phyloP scores from a whole-genome alignment of 352 stramenopile genomes.

The Phytophthora colocasiae region DNA sequence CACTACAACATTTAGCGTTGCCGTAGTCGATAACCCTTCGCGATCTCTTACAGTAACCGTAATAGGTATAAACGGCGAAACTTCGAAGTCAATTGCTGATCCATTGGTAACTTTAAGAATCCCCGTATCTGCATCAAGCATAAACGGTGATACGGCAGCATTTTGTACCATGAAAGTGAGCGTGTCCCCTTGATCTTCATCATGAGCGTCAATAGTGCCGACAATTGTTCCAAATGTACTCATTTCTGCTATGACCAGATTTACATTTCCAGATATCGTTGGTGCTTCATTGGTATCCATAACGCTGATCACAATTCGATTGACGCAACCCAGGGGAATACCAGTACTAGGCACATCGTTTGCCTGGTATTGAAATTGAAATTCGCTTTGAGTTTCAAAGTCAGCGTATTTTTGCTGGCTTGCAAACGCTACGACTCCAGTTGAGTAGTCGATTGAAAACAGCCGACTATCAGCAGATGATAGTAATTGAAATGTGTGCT shows the following conservation, averaged over 20 bases:
- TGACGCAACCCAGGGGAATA: conserved; percentile 49
- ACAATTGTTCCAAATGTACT: conserved; percentile 19
- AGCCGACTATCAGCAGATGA: conserved; percentile 32
- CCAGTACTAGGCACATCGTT: conserved; percentile 51
- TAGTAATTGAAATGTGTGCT: conserved; percentile 56
- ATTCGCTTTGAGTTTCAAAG: conserved; percentile 51
- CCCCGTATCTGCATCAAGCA: conserved; percentile 13
- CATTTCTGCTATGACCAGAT: conserved; percentile 42
- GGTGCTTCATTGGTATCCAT: conserved; percentile 63
- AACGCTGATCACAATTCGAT: conserved; percentile 50
- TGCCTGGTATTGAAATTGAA: conserved; percentile 55
- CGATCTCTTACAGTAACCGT: conserved; percentile 23
- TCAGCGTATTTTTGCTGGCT: conserved; percentile 35
- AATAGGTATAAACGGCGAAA: conserved; percentile 6
- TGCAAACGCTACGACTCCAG: conserved; percentile 45
- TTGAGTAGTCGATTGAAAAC: conserved; percentile 36
- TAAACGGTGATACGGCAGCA: conserved; percentile 9
- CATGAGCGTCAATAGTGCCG: conserved; percentile 20
- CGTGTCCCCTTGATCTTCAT: conserved; percentile 26
- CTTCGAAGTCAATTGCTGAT: conserved; percentile 31
- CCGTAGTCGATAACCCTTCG: conserved; percentile 15
- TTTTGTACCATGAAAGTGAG: conserved; percentile 20
- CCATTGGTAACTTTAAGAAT: conserved; percentile 17
- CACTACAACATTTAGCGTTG: conserved; percentile 21
- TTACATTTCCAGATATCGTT: conserved; percentile 11